phyloP scores from a whole-genome alignment of 805 yeast species.

The Kodamaea leandrae region DNA sequence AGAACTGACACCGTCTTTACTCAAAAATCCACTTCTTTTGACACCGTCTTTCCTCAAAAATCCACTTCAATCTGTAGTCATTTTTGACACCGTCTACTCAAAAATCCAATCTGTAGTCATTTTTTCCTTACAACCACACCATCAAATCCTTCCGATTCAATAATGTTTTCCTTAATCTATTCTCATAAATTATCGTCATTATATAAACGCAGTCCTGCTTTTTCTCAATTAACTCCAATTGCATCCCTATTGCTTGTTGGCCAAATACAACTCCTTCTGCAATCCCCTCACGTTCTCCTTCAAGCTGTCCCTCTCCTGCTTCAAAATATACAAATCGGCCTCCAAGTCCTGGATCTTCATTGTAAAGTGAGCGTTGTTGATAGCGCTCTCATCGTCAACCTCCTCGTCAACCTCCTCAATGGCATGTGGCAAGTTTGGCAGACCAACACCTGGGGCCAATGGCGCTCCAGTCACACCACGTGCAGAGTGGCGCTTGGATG shows the following conservation, averaged over 20 bases:
- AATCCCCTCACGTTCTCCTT: conserved; percentile 56
- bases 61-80: too few relatives aligned
- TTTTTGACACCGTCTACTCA: too few relatives aligned
- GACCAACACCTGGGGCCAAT: conserved; percentile 16
- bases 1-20: too few relatives aligned
- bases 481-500: conserved; percentile 35
- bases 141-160: too few relatives aligned
- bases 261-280: conserved; percentile 53
- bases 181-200: too few relatives aligned
- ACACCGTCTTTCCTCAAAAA: too few relatives aligned
- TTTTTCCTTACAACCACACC: too few relatives aligned
- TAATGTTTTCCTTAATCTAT: too few relatives aligned
- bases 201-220: too few relatives aligned
- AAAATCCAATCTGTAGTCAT: too few relatives aligned
- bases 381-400: conserved; percentile 20
- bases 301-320: conserved; percentile 80
- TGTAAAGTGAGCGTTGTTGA: conserved; percentile 56
- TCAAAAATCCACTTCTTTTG: too few relatives aligned
- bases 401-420: conserved; percentile 25
- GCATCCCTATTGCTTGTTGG: conserved; percentile 8
- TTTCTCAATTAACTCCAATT: background rate
- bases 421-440: conserved; percentile 10
- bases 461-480: conserved; percentile 24
- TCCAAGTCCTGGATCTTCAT: conserved; percentile 77
- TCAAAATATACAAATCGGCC: conserved; percentile 76